A percentile compares a stretch with the other conserved stretches of the same genome.
phyloP scores from a whole-genome alignment of 345 rosid genomes.

The Sonneratia alba region DNA sequence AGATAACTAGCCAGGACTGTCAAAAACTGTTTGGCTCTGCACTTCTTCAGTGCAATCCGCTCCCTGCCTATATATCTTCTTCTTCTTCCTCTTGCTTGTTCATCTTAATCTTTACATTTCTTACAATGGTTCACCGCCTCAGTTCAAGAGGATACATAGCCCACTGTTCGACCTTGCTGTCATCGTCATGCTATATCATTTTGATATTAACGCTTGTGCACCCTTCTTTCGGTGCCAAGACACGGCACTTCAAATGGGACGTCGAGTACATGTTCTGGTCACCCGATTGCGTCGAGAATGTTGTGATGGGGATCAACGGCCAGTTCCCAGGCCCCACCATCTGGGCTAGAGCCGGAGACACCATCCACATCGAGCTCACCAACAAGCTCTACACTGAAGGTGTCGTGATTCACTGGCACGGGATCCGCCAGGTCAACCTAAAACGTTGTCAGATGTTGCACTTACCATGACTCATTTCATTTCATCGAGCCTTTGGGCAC shows the following conservation, averaged over 20 bases:
- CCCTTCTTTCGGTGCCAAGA: not conserved
- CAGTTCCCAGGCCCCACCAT: constrained; percentile 86
- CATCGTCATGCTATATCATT: not conserved
- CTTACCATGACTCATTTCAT: too few species aligned
- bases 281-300: constrained; percentile 60
- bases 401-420: constrained; percentile 92
- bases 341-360: constrained; percentile 50
- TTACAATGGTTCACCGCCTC: not conserved
- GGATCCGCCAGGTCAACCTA: constrained; percentile 59
- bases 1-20: too few species aligned
- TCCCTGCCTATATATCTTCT: too few species aligned
- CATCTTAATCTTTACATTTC: not conserved
- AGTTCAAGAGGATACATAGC: too few species aligned
- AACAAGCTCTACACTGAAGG: constrained; percentile 71
- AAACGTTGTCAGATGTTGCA: too few species aligned
- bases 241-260: constrained; percentile 47
- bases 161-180: not conserved
- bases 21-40: too few species aligned
- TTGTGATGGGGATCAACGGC: constrained; percentile 69
- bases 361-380: constrained; percentile 40
- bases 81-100: not conserved
- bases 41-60: too few species aligned
- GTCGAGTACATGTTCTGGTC: constrained; percentile 51
- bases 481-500: too few species aligned
- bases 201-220: not conserved